phyloP scores from a whole-genome alignment of 805 yeast genomes.

The Osmozyma mogii region DNA sequence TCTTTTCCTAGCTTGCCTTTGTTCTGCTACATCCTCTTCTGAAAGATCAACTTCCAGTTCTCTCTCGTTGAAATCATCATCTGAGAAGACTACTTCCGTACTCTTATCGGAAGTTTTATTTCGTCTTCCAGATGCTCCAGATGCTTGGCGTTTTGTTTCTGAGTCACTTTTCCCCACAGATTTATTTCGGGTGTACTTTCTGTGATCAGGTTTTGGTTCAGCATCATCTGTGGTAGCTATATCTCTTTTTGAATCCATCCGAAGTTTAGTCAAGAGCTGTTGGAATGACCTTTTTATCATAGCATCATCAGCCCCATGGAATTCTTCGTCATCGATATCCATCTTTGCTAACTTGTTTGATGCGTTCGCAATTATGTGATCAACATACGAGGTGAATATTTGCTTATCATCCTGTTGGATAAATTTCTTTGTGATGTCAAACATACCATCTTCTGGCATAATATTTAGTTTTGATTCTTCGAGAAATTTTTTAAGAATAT shows the following conservation, averaged over 20 bases:
- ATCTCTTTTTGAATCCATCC: constrained; percentile 6
- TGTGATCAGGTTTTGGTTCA: not conserved
- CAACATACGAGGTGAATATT: constrained; percentile 58
- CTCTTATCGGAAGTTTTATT: not conserved
- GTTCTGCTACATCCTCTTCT: constrained; percentile 3
- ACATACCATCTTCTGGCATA: constrained; percentile 69
- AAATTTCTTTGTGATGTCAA: constrained; percentile 61
- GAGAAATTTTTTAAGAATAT: constrained; percentile 55
- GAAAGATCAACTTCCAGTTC: constrained; percentile 3
- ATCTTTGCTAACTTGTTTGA: constrained; percentile 38
- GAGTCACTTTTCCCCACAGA: not conserved
- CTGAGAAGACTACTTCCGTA: constrained; percentile 1
- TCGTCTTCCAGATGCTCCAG: not conserved
- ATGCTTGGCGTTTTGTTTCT: not conserved
- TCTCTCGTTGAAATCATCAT: not conserved
- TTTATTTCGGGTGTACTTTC: too few species aligned
- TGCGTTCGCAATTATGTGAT: constrained; percentile 46
- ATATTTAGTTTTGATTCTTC: constrained; percentile 57
- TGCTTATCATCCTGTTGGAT: constrained; percentile 79
- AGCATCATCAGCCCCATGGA: constrained; percentile 21
- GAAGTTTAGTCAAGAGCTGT: constrained; percentile 26
- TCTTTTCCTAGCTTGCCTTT: not conserved
- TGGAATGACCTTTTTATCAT: constrained; percentile 30
- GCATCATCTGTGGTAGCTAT: constrained; percentile 3
- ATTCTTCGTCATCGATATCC: constrained; percentile 34